Conservation (phyloP, 1,284 basidiomycete genomes). For the Sutorius eximius region DNA sequence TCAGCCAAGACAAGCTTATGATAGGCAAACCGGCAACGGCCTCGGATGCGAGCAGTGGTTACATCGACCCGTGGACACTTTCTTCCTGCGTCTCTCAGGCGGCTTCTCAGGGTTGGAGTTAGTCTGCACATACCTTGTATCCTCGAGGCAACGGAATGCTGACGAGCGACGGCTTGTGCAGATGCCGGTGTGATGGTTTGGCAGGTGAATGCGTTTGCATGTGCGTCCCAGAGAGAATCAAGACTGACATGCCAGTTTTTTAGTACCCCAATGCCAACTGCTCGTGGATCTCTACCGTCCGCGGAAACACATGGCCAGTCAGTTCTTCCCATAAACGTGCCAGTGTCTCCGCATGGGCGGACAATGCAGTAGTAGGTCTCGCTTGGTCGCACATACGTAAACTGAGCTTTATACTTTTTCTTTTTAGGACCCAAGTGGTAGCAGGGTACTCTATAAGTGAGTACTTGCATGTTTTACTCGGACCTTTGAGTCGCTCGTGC, state of each 20-base stretch:
- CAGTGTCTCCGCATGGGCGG: not conserved
- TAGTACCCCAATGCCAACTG: slow-evolving; percentile 31
- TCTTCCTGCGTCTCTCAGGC: slow-evolving; percentile 56
- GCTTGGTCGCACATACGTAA: not conserved
- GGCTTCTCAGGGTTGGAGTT: slow-evolving; percentile 57
- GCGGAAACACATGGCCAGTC: slow-evolving; percentile 28
- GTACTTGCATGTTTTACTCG: not conserved
- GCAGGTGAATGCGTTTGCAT: slow-evolving; percentile 24
- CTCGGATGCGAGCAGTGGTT: slow-evolving; percentile 59
- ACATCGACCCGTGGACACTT: slow-evolving; percentile 50
- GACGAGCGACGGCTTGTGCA: slow-evolving; percentile 19
- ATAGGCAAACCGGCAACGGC: slow-evolving; percentile 63
- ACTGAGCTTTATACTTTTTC: not conserved
- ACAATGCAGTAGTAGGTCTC: not conserved
- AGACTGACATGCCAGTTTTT: slow-evolving; percentile 38
- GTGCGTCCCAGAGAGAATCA: slow-evolving; percentile 16
- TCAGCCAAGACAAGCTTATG: slow-evolving; percentile 51
- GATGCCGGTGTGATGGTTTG: slow-evolving; percentile 55
- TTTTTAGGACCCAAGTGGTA: not conserved
- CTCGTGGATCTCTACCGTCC: slow-evolving; percentile 28
- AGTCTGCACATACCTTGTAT: slow-evolving; percentile 27
- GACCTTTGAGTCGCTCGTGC: not conserved
- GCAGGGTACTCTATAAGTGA: not conserved
- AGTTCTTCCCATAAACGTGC: not conserved
- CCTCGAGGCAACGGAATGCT: not conserved